Evolutionary conservation across 371 early-diverging fungal genomes (phyloP), one percentile per base, ranked within the genome.

Genomic region (Rhizopus arrhizus): DNA sequence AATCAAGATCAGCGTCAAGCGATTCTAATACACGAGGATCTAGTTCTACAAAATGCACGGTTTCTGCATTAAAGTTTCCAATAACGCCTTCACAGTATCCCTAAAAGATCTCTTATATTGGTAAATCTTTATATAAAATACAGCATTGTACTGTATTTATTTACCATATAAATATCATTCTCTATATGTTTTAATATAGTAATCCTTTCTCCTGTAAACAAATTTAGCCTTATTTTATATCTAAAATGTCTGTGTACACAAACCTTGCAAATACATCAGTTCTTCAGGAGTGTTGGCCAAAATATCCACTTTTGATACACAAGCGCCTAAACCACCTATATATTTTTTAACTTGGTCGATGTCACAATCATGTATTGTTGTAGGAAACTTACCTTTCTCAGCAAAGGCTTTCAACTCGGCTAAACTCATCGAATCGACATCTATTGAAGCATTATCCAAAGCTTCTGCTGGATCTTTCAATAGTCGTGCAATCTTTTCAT

Each of bases 61-160:
- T 78, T 36, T 75, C 76, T 47, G 83, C 85, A 52, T 75, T 75
- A 49, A 85, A 85, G 10, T 72, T 71, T 0, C 85, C 85, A 52
- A 82, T 64, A 4, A 85, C 79, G 32, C 84, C 85, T 60, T 85
- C 81, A 48, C 85, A 85, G 56, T 78, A 82, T 16, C 85, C 85
- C 43, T 43, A 43, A 11, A 43, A n/a, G 11, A 78, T 78, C 61
- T n/a, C 11, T 31, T 16, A 13, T 31, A 36, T 35, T 31, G 53
- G 11, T 54, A 9, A 49, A 16, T 46, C 22, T 50, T 53, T 22
- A 22, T 22, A 22, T 22, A 22, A 22, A 22, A 22, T 22, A 22
- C 22, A 22, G 22, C 2, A 2, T 48, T 22, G 6, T 32, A 2
- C 10, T 32, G 3, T 48, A 5, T 5, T 48, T 48, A 53, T 55